Conservation (phyloP, 2,329 filamentous ascomycete species). For the Coniella lustricola region DNA sequence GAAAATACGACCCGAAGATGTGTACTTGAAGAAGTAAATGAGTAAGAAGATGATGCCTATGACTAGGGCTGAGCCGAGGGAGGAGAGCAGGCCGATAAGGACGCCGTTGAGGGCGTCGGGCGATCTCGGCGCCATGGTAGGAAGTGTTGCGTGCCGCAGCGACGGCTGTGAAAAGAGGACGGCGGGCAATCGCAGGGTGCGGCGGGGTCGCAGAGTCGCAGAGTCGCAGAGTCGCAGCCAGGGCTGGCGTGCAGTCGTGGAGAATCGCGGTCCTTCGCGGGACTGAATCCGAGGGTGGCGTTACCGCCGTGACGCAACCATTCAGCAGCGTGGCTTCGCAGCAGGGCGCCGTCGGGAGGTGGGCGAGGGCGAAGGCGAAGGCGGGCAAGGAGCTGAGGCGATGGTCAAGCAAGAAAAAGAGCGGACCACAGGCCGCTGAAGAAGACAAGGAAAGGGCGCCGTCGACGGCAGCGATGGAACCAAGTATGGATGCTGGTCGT, state of each 20-base stretch:
- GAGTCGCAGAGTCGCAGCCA: not conserved
- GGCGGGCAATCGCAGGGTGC: not conserved
- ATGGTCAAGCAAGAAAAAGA: not conserved
- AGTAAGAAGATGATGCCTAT: conserved; percentile 72
- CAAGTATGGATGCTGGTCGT: conserved; percentile 1
- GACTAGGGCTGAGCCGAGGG: conserved; percentile 82
- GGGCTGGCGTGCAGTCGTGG: not conserved
- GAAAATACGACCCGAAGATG: conserved; percentile 78
- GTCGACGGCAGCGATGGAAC: not conserved
- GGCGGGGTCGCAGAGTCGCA: too few species aligned
- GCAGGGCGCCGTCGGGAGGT: not conserved
- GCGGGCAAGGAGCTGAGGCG: not conserved
- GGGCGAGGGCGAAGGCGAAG: too few species aligned
- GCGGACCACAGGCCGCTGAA: not conserved
- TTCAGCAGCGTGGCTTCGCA: conserved; percentile 14
- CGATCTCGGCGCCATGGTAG: conserved; percentile 17
- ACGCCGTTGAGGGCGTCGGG: conserved; percentile 62
- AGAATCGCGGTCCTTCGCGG: conserved; percentile 1
- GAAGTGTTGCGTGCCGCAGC: not conserved
- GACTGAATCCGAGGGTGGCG: conserved; percentile 16
- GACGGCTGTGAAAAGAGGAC: too few species aligned
- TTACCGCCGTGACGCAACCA: conserved; percentile 18
- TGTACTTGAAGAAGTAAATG: conserved; percentile 93
- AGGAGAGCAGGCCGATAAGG: conserved; percentile 89
- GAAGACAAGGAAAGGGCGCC: not conserved